These are phyloP conservation scores for Buxus sempervirens DNA, from an alignment of 164 flowering plant species.

Conservation along the genomic window DNA sequence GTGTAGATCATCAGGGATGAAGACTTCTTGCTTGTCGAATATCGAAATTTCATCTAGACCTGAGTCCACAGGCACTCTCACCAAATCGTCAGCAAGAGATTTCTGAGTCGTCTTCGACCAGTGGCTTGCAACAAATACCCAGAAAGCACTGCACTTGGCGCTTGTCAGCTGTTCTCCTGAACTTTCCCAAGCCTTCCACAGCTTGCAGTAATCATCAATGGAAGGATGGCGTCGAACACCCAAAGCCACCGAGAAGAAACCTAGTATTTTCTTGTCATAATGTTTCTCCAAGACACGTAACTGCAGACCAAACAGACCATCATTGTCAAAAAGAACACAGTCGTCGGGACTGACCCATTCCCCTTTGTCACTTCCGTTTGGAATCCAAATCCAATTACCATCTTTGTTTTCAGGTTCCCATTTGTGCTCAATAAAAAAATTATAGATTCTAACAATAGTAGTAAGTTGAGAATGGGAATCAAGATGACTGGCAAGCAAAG, in stretches of 20 bases:
- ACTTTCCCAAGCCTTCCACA: slow-evolving; percentile 64
- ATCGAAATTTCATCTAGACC: slow-evolving; percentile 26
- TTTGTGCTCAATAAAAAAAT: slow-evolving; percentile 22
- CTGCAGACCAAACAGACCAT: slow-evolving; percentile 42
- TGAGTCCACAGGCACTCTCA: slow-evolving; percentile 45
- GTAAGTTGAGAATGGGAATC: no score
- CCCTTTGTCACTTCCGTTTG: slow-evolving; percentile 39
- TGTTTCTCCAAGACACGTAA: slow-evolving; percentile 42
- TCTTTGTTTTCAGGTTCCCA: slow-evolving; percentile 39
- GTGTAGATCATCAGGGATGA: slow-evolving; percentile 63
- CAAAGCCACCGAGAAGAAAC: slow-evolving; percentile 42
- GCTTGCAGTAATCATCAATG: slow-evolving; percentile 41
- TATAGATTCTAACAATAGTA: slow-evolving; percentile 47
- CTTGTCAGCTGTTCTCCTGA: slow-evolving; percentile 21
- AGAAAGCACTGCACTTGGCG: no score
- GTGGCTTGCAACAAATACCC: no score
- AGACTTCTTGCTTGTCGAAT: no score
- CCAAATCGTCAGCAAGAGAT: slow-evolving; percentile 23
- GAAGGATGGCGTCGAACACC: slow-evolving; percentile 41
- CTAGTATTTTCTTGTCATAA: no score
- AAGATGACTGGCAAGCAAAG: no score
- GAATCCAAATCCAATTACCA: slow-evolving; percentile 47
- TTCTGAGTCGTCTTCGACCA: slow-evolving; percentile 26
- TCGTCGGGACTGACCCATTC: no score
- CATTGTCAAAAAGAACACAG: no score